Conservation (phyloP, 169 alveolate genomes). For the Babesia ovis region DNA sequence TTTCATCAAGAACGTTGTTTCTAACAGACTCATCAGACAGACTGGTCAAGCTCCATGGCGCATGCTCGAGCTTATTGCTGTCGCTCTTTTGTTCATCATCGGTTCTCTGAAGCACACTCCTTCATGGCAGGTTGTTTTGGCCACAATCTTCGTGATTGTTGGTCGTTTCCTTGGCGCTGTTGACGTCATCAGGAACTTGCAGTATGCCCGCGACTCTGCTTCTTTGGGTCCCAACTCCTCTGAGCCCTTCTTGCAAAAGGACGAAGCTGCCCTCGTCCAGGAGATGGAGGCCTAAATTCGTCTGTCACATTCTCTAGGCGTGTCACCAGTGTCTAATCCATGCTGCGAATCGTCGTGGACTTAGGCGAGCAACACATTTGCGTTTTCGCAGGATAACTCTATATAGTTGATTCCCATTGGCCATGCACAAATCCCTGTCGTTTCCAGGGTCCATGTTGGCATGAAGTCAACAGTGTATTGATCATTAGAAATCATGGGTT, state of each 20-base stretch:
- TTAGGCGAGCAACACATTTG: not conserved
- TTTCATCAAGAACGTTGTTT: slow-evolving; percentile 87
- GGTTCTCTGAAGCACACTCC: slow-evolving; percentile 77
- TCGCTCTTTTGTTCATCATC: slow-evolving; percentile 85
- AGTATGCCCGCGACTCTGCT: slow-evolving; percentile 31
- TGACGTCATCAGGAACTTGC: slow-evolving; percentile 63
- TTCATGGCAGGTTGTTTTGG: slow-evolving; percentile 62
- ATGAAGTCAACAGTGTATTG: no score
- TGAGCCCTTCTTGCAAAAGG: slow-evolving; percentile 66
- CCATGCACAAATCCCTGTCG: no score
- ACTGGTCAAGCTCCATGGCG: slow-evolving; percentile 96
- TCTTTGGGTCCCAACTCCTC: slow-evolving; percentile 46
- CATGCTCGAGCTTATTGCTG: slow-evolving; percentile 86
- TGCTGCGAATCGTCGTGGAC: not conserved
- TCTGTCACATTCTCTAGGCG: not conserved
- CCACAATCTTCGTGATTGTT: slow-evolving; percentile 57
- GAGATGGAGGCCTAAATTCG: slow-evolving; percentile 26
- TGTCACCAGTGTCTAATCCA: not conserved
- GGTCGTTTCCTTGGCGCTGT: slow-evolving; percentile 69
- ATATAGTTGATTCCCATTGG: not conserved
- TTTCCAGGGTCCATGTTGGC: no score
- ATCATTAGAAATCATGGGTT: no score
- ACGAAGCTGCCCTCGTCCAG: slow-evolving; percentile 33
- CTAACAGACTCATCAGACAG: slow-evolving; percentile 87
- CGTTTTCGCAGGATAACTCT: not conserved